Evolutionary conservation across 805 yeast species (phyloP), one percentile per base, ranked within the genome.

Genomic region (Wickerhamomyces sydowiorum): DNA sequence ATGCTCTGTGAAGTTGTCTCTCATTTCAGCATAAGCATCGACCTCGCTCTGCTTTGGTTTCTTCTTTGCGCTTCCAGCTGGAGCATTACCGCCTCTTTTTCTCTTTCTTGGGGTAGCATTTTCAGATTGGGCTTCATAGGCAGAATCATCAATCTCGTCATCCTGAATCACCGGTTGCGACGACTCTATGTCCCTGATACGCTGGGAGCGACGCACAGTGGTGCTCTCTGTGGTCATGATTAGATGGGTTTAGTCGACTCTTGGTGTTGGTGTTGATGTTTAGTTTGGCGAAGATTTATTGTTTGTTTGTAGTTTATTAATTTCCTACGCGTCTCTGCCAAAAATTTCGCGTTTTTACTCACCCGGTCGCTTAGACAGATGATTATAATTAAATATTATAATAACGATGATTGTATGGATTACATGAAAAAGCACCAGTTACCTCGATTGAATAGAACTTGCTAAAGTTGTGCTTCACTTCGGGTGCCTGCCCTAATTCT

Each of bases 1-100:
- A 37, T 74, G 72, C 25, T 74, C 76, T 35, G 66, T 66, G 49
- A 72, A 75, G 19, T 64, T 71, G 13, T 68, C 69, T 27, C 54
- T 54, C 14, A 69, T 50, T 29, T 65, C 60, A 38, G 67, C 69
- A 30, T 67, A 58, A 41, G 67, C 56, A 3, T 46, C 46, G 37
- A 45, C 52, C 13, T 52, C 47, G 8, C 39, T 48, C 21, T 44
- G 41, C n/a, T 46, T 39, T 19, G 39, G 39, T 24, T 41, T 38
- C 30, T 32, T 32, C 13, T 43, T 37, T 22, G 36, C 38, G 12
- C 43, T 35, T n/a, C 30, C 44, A 35, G 23, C 39, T 12, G 15
- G 25, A 22, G 39, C 10, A 17, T 37, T 32, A 19, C 17, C 23
- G 13, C 14, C 32, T 20, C 21, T 38, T 41, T 44, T 42, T 40